Conservation (phyloP, 2,329 filamentous ascomycete genomes). For the Capronia americana region DNA sequence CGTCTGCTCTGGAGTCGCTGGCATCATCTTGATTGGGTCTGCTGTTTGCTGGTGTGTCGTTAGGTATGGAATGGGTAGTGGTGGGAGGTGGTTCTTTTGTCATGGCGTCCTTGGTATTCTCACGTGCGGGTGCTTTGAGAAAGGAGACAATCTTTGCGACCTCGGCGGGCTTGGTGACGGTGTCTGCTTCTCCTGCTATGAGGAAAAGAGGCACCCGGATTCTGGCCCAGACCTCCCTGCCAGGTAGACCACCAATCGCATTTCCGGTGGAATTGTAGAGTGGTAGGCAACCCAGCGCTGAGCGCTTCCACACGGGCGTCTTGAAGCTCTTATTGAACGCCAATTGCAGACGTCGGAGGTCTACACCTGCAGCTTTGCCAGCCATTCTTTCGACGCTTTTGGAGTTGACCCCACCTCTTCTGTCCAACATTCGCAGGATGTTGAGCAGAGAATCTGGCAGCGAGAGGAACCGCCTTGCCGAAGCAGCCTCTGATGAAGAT, state of each 20-base stretch:
- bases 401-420: conserved; percentile 77
- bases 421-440: conserved; percentile 77
- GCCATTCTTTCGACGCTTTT: conserved; percentile 78
- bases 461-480: conserved; percentile 65
- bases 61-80: conserved; percentile 14
- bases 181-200: conserved; percentile 77
- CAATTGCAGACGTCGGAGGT: conserved; percentile 52
- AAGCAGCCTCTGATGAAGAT: conserved; percentile 58
- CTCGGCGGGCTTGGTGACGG: conserved; percentile 74
- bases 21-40: neutral
- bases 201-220: conserved; percentile 77
- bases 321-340: conserved; percentile 77
- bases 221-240: conserved; percentile 72
- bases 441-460: conserved; percentile 74
- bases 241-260: conserved; percentile 70
- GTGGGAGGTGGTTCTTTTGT: conserved; percentile 40
- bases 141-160: conserved; percentile 68
- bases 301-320: conserved; percentile 81
- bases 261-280: conserved; percentile 60
- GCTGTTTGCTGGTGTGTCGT: neutral
- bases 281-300: conserved; percentile 75
- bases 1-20: conserved; percentile 49
- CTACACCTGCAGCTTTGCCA: conserved; percentile 48
- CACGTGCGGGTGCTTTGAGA: conserved; percentile 20
- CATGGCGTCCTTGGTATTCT: neutral